phyloP scores from a whole-genome alignment of 768 basidiomycete genomes.

The Candolleomyces aberdarensis region DNA sequence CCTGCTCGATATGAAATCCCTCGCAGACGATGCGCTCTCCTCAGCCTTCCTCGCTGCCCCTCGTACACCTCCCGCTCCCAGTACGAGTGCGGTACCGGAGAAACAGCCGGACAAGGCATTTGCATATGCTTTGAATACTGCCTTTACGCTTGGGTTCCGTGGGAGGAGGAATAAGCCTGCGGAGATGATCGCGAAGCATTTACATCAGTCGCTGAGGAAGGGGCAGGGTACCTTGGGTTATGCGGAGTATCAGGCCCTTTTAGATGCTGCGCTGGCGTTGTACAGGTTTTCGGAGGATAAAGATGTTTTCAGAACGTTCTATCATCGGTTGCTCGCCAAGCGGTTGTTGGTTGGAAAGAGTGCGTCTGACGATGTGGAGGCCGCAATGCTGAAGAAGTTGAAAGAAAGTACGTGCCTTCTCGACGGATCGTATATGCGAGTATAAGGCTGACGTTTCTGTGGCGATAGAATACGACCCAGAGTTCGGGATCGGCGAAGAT shows the following conservation, averaged over 20 bases:
- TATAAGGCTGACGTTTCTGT: constrained; percentile 1
- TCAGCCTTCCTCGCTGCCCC: constrained; percentile 42
- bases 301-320: constrained; percentile 92
- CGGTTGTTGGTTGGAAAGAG: constrained; percentile 79
- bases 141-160: constrained; percentile 74
- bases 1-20: constrained; percentile 64
- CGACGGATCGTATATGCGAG: background rate
- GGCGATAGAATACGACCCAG: constrained; percentile 82
- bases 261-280: constrained; percentile 67
- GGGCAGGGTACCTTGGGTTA: constrained; percentile 75
- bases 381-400: constrained; percentile 77
- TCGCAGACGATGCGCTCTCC: constrained; percentile 48
- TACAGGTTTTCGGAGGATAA: constrained; percentile 90
- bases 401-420: constrained; percentile 56
- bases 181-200: constrained; percentile 88
- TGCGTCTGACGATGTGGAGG: constrained; percentile 86
- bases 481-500: constrained; percentile 89
- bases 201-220: constrained; percentile 83
- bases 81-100: constrained; percentile 14
- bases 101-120: constrained; percentile 52
- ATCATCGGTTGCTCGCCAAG: constrained; percentile 86
- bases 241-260: constrained; percentile 52
- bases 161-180: constrained; percentile 79
- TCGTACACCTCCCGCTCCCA: background rate
- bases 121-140: constrained; percentile 64